These are phyloP conservation scores for Stagonosporopsis cucurbitacearum DNA, from an alignment of 2,329 filamentous ascomycete species.

Conservation along the genomic window DNA sequence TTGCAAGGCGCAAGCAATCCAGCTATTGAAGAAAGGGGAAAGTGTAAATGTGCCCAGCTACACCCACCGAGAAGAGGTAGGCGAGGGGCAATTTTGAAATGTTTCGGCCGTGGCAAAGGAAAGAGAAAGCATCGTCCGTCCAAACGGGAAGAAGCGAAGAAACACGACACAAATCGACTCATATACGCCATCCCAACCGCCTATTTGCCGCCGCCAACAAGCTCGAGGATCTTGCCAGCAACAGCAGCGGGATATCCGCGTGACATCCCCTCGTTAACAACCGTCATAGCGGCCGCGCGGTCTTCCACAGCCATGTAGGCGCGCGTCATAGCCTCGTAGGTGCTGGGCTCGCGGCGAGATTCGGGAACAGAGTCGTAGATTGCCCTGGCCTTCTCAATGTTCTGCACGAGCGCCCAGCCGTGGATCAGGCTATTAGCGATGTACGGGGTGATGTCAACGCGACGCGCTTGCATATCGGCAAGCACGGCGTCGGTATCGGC, in stretches of 20 bases:
- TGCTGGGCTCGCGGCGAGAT: slow-evolving; percentile 89
- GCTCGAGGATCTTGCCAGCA: slow-evolving; percentile 89
- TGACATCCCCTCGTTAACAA: slow-evolving; percentile 88
- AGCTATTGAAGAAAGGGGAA: neutral
- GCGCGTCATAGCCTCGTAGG: slow-evolving; percentile 97
- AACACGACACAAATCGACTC: neutral
- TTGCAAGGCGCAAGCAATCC: slow-evolving; percentile 4
- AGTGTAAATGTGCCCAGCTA: slow-evolving; percentile 26
- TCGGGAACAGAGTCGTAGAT: slow-evolving; percentile 82
- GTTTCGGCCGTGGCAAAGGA: slow-evolving; percentile 27
- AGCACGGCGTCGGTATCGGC: slow-evolving; percentile 73
- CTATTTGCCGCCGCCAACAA: slow-evolving; percentile 62
- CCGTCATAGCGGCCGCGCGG: slow-evolving; percentile 73
- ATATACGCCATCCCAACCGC: slow-evolving; percentile 29
- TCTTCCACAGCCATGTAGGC: slow-evolving; percentile 87
- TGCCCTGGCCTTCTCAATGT: slow-evolving; percentile 77
- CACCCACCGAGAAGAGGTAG: slow-evolving; percentile 15
- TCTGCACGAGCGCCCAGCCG: slow-evolving; percentile 86
- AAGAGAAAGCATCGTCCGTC: slow-evolving; percentile 12
- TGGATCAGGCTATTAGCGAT: slow-evolving; percentile 98
- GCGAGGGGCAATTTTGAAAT: slow-evolving; percentile 24
- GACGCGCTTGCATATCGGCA: slow-evolving; percentile 72
- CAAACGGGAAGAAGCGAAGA: slow-evolving; percentile 21
- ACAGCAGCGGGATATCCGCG: slow-evolving; percentile 92
- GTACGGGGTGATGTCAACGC: slow-evolving; percentile 90